Conservation (phyloP, 139 green algal species). For the Chlorella sp. region DNA sequence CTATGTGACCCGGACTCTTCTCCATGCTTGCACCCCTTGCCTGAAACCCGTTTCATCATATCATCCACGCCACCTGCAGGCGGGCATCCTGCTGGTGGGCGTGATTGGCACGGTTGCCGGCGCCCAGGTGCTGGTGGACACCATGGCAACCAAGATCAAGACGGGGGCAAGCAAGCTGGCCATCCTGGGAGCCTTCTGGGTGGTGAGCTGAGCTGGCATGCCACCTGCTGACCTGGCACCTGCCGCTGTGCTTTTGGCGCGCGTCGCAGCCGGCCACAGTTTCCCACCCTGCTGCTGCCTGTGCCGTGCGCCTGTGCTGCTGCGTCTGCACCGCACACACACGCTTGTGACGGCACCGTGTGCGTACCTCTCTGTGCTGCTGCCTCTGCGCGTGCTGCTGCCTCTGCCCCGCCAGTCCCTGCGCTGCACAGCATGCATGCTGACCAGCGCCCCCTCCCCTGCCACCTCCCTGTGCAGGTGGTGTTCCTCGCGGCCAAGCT, state of each 20-base stretch:
- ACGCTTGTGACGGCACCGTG: no score
- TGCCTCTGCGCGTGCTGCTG: no score
- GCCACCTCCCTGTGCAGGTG: slow-evolving; percentile 6
- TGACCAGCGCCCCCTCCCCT: neutral
- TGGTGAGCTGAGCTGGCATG: neutral
- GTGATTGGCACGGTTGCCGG: slow-evolving; percentile 38
- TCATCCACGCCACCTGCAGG: slow-evolving; percentile 38
- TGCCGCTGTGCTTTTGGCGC: no score
- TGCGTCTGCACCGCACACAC: no score
- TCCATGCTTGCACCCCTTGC: no score
- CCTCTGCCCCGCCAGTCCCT: no score
- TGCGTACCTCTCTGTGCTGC: no score
- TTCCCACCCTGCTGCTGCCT: no score
- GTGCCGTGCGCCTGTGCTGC: no score
- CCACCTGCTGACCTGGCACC: neutral
- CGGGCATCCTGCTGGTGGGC: slow-evolving; percentile 42
- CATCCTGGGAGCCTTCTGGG: slow-evolving; percentile 65
- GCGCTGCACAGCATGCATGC: neutral
- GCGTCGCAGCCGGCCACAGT: no score
- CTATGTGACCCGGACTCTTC: no score
- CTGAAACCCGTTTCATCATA: no score
- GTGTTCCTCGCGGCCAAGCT: slow-evolving; percentile 66
- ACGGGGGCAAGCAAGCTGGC: slow-evolving; percentile 44
- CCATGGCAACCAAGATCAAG: slow-evolving; percentile 34
- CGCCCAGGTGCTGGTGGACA: slow-evolving; percentile 34